Base-by-base conservation (phyloP, 768 basidiomycete genomes). In the Candolleomyces eurysporus region DNA sequence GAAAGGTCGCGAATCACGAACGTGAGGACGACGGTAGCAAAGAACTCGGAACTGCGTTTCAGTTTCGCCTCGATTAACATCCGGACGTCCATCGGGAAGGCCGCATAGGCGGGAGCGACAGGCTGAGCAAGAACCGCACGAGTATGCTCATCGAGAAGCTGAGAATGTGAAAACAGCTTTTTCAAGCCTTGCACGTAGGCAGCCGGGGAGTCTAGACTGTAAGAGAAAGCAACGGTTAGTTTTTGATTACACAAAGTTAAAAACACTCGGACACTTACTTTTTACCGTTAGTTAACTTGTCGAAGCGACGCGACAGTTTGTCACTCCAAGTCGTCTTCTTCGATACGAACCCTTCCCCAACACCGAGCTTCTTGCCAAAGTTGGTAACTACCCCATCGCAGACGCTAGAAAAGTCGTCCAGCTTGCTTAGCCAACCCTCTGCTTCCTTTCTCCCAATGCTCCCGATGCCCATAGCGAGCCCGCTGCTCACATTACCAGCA, bases 1-100 rank as follows among this genome's bases (percentile, higher is more conserved):
- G 91, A 91, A 64, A 94, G 80, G 72, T 95, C 93, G 57, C 88
- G 87, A 67, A 96, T 87, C 68, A 96, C 92, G 71, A 96, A 95
- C 17, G 91, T 91, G 63, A 94, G 80, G 58, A 96, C 85, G 63
- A 95, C 92, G 57, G 82, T 90, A 26, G 91, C 91, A 67, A 96
- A 96, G 72, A 96, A 96, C 69, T 96, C 92, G n/a, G 92, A 93
- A 39, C 86, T 82, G 64, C 90, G 88, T 69, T 85, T 87, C 60
- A 96, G 83, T 72, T 87, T 89, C 67, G 82, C 78, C 69, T 95
- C 92, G 60, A 89, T 82, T 10, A 84, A 81, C 46, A 69, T 66
- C 58, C 88, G 86, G 63, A 89, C 70, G 60, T 92, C 87, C 48
- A 72, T 51, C 5, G 91, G 83, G 66, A 95, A 86, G 19, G 85